Evolutionary conservation across 805 yeast genomes (phyloP), one percentile per base, ranked within the genome.

Genomic region (Monosporozyma yasuniensis): DNA sequence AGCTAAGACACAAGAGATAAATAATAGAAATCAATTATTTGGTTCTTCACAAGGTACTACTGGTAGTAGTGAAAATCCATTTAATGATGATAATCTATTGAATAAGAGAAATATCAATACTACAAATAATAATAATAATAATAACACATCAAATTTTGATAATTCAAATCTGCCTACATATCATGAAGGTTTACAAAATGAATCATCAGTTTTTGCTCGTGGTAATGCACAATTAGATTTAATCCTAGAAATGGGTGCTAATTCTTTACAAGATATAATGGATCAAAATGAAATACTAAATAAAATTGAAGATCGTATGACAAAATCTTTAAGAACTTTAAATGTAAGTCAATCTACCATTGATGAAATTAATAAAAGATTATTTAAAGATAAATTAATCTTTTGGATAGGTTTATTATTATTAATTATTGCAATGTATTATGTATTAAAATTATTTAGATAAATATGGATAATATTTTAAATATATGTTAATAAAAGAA

Each of bases 331-430:
- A 54, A 74, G 78, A 45, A 88, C 96, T 1, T 73, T 93, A 52
- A 97, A 97, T 5, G 84, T 93, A 1, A 85, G 96, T 32, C 82
- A 80, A 54, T 84, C 84, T 14, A 91, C 98, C 1, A 88, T 93
- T 44, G 73, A 84, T 50, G 74, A 76, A 48, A 83, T 91, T 30
- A 93, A 89, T 66, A 78, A 80, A 56, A 76, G 96, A 49, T 91
- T 95, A 10, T 79, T 77, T 57, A 84, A 87, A 63, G 98, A 91
- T 65, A 89, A 89, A 63, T 77, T 87, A 74, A 70, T 93, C 28
- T 93, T 93, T 62, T 89, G 85, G 75, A 81, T 83, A 11, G 86
- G 89, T 30, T 79, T 86, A 2, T 43, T 75, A 1, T 56, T 83
- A 28, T 76, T 87, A 67, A 62, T 90, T 50, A 71, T 82, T 12